Conservation (phyloP, 1,139 yeast species). For the Nematodospora anomalae region DNA sequence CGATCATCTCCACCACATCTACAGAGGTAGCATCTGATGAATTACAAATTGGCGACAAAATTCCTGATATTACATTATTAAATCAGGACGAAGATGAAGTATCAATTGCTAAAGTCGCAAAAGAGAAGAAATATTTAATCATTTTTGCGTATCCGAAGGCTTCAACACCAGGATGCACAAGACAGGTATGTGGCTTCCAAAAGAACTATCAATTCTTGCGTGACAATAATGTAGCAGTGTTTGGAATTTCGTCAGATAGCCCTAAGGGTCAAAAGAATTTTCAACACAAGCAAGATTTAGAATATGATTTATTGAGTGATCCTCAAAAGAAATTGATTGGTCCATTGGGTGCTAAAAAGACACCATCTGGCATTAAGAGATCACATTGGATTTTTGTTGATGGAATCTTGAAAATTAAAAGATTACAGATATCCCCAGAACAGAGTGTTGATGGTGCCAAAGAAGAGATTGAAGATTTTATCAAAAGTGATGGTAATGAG, state of each 20-base stretch:
- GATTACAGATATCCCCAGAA: constrained; percentile 76
- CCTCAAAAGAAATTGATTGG: constrained; percentile 69
- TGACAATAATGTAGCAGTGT: constrained; percentile 50
- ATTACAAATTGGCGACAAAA: constrained; percentile 61
- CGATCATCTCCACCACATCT: constrained; percentile 3
- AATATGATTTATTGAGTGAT: constrained; percentile 75
- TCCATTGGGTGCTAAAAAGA: constrained; percentile 78
- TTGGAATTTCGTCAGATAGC: constrained; percentile 73
- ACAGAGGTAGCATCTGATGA: constrained; percentile 14
- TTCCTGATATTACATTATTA: constrained; percentile 63
- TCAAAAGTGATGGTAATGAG: constrained; percentile 15
- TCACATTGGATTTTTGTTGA: constrained; percentile 88
- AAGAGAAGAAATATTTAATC: constrained; percentile 51
- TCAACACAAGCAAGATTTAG: constrained; percentile 67
- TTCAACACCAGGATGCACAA: constrained; percentile 91
- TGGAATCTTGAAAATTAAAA: constrained; percentile 66
- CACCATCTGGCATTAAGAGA: constrained; percentile 74
- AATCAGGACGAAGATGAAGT: constrained; percentile 71
- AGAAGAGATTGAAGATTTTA: constrained; percentile 46
- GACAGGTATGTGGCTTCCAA: constrained; percentile 90
- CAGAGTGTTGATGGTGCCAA: constrained; percentile 66
- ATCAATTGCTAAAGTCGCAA: constrained; percentile 48
- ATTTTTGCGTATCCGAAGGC: constrained; percentile 89
- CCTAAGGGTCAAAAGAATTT: constrained; percentile 76
- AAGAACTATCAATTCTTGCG: constrained; percentile 58